Evolutionary conservation across 345 rosid species (phyloP), one percentile per base, ranked within the genome.

Genomic region (Dipteronia sinensis): DNA sequence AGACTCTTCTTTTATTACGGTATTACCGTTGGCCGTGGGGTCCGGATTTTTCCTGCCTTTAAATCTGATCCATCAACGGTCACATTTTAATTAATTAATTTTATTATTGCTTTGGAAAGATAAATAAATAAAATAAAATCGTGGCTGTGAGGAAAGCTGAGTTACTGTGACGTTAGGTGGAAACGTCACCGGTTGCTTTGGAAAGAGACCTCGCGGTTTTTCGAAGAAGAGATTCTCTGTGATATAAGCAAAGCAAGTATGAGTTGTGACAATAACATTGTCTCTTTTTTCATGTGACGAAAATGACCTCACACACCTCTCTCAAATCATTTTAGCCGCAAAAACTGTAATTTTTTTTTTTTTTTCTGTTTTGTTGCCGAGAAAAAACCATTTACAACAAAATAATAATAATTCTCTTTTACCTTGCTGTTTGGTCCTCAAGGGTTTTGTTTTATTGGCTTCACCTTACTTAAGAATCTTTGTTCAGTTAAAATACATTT

Each of bases 61-160:
- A 51, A 63, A 51, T 64, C 61, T 3, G 68, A 70, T 29, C 31
- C 46, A 31, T 38, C 62, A 42, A 72, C 80, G 79, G 83, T 80
- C 70, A 65, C 58, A 63, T 11, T 23, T 8, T 69, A 49, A 31
- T 31, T 31, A 31, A 31, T 31, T 27, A 27, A 27, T 27, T 27
- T 27, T 27, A 27, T 27, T 27, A 27, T 27, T 31, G 34, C 3
- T 3, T 31, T 31, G 34, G 34, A 31, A 31, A 31, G 3, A 31
- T 34, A 34, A 34, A 34, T 34, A 34, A 4, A 34, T 0, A 34
- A 34, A 4, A 34, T 4, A 34, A 34, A 34, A 34, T 34, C 0
- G 38, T 34, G 72, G 65, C 51, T 19, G 53, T 11, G 10, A 65
- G 47, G 13, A 4, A 49, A 34, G 12, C 15, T 12, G 15, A 47